Base-by-base conservation (phyloP, 495 filamentous ascomycete species). In the Neurospora sp. region DNA sequence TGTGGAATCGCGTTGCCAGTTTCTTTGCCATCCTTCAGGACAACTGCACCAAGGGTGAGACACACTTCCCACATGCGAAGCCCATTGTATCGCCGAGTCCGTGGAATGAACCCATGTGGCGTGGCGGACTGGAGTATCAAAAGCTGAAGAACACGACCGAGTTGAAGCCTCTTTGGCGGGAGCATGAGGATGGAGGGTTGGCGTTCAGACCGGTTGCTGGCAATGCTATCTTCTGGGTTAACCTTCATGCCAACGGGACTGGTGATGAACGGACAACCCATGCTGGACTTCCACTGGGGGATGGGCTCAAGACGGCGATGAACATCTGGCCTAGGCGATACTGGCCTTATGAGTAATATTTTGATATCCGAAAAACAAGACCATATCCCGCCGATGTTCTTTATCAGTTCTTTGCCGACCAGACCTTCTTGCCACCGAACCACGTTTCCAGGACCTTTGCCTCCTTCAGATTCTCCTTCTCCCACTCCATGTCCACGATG, bases 401-500 rank as follows among this genome's bases (percentile, higher is more conserved):
- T 14, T 0, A 20, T 14, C 9, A 31, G 7, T 68, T 72, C 44
- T 59, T 59, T 12, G 75, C 79, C 46, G 74, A 48, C 72, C 82
- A 89, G 44, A 88, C 85, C 72, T 81, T 87, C 69, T 74, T 79
- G 14, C 88, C 88, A 40, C 78, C 78, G 72, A 83, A 86, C 88
- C 88, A 90, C 1, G 88, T 90, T 80, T 89, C 82, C 61, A 71
- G 70, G 6, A 89, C 81, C 68, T 70, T 83, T 5, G 87, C 87
- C n/a, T 87, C 77, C 66, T 88, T 77, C 71, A 91, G 80, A 74
- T 76, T 82, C 41, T 86, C 84, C 16, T 78, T 79, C 20, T 84
- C 80, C 85, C 86, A 89, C 53, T 85, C 81, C 85, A 89, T 89
- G 68, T 90, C 86, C 8, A 88, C 78, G 6, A 91, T 81, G 22